Evolutionary conservation across 805 yeast genomes (phyloP), one percentile per base, ranked within the genome.

Genomic region (Ogataea salicorniae): DNA sequence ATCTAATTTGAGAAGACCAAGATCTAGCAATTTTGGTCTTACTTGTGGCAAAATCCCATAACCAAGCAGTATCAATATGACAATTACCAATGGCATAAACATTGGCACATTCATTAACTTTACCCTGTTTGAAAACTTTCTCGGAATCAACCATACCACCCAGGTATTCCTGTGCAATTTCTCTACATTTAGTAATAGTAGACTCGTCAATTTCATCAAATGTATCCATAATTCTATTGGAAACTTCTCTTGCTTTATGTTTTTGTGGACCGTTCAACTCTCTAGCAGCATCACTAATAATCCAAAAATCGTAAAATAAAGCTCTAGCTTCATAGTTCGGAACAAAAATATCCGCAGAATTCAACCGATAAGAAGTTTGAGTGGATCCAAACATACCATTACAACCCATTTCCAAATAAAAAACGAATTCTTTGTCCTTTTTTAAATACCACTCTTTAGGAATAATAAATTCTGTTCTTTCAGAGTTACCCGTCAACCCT

Each of bases 11-110:
- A 9, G 96, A 81, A 0, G 96, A 83, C 98, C 98, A 92, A 6
- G 96, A 88, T 54, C 99, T 77, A 2, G 91, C 96, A 46, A 92
- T 80, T 62, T 92, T 92, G 45, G 98, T 79, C 57, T 87, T 84
- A 1, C 98, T 89, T 64, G 94, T 97, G 2, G 96, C 97, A 72
- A 85, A 92, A n/a, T 97, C 98, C 99, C 99, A 92, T 49, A 90
- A 74, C 99, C 99, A 92, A 15, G 98, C 98, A 16, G 98, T 92
- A 61, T 92, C 99, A 57, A 91, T 91, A 65, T 91, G 98, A 64
- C 98, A 94, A 64, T 94, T 87, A 39, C 99, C 99, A 54, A 94
- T 76, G 8, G 87, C 96, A 65, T 72, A 84, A 11, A 91, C 96
- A 47, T 84, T 82, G 48, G 78, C 67, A 49, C 62, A 66, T 31